Percentiles rank a stretch among this genome's conserved stretches.
phyloP scores from a whole-genome alignment of 2,329 filamentous ascomycete species.

The Alternaria burnsii region DNA sequence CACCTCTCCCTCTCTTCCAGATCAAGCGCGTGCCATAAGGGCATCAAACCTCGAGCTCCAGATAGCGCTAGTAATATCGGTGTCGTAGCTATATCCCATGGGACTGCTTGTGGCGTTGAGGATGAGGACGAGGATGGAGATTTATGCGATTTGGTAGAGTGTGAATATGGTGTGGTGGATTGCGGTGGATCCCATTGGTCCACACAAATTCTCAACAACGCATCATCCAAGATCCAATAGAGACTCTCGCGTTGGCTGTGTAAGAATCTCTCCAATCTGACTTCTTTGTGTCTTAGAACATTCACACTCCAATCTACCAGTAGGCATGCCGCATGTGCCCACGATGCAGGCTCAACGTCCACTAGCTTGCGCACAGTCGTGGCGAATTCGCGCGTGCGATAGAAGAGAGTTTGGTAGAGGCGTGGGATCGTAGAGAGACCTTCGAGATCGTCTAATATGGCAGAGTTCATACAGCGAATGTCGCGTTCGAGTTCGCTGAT shows the following conservation, averaged over 20 bases:
- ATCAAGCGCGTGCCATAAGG: slow-evolving; percentile 14
- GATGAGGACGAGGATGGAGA: background rate
- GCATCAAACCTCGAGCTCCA: slow-evolving; percentile 4
- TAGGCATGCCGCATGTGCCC: slow-evolving; percentile 16
- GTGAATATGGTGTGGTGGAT: background rate
- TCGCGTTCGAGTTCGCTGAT: background rate
- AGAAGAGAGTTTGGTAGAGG: slow-evolving; percentile 16
- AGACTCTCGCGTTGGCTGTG: slow-evolving; percentile 24
- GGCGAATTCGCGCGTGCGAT: slow-evolving; percentile 18
- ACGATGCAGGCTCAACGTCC: slow-evolving; percentile 2
- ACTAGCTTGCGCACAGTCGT: slow-evolving; percentile 15
- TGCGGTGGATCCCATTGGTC: slow-evolving; percentile 21
- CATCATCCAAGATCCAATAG: slow-evolving; percentile 27
- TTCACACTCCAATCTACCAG: slow-evolving; percentile 20
- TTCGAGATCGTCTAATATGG: slow-evolving; percentile 5
- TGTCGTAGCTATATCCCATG: slow-evolving; percentile 14
- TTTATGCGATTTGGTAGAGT: background rate
- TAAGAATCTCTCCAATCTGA: slow-evolving; percentile 21
- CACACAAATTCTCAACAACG: slow-evolving; percentile 21
- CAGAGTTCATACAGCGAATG: slow-evolving; percentile 9
- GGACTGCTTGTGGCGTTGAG: background rate
- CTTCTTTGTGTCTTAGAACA: slow-evolving; percentile 9
- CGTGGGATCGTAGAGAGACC: slow-evolving; percentile 4
- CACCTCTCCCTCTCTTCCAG: slow-evolving; percentile 9
- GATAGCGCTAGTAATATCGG: slow-evolving; percentile 8